These are phyloP conservation scores for Boletus rufocinnamomeus DNA, from an alignment of 768 basidiomycete species.

Conservation along the genomic window DNA sequence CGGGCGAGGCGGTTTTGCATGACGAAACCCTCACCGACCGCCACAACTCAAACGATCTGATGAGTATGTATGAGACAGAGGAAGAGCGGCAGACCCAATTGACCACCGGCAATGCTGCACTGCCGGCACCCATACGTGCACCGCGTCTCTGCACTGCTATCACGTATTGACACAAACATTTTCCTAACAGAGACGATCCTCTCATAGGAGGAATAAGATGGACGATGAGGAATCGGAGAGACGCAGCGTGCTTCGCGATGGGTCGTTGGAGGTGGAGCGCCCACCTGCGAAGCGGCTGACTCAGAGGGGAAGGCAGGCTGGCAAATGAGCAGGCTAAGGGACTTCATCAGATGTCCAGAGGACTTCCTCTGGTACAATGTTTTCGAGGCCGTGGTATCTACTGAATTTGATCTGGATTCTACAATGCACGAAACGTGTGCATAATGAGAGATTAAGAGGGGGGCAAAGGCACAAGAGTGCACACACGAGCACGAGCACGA, in stretches of 20 bases:
- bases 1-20: neutral
- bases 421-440: too few relatives aligned
- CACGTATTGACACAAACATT: neutral
- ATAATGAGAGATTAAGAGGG: too few relatives aligned
- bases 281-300: neutral
- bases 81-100: neutral
- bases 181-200: neutral
- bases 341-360: too few relatives aligned
- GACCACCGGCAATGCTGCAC: neutral
- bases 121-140: neutral
- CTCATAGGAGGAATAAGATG: neutral
- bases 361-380: too few relatives aligned
- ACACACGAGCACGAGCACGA: too few relatives aligned
- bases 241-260: neutral
- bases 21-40: neutral
- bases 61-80: neutral
- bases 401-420: too few relatives aligned
- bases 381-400: too few relatives aligned
- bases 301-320: neutral
- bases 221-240: neutral
- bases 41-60: neutral
- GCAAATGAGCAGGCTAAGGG: too few relatives aligned
- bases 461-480: too few relatives aligned
- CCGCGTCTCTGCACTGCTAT: neutral
- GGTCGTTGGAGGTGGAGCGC: neutral